phyloP scores from a whole-genome alignment of 1,139 yeast species.

The Candida gigantensis region DNA sequence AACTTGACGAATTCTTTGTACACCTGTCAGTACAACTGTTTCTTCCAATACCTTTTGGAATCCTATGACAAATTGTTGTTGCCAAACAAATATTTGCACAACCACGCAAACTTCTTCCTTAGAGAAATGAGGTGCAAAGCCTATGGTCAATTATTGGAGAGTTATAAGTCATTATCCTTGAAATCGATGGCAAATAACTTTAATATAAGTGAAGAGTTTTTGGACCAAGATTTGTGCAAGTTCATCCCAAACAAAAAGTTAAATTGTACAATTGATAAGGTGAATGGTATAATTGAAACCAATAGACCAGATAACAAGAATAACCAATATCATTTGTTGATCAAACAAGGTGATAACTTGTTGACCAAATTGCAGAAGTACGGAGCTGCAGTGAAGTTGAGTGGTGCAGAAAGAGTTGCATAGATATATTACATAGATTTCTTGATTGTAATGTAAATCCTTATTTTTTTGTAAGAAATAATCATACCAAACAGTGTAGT shows the following conservation, averaged over 20 bases:
- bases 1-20: slow-evolving; percentile 84
- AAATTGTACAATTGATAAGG: slow-evolving; percentile 94
- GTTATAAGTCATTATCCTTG: slow-evolving; percentile 86
- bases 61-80: slow-evolving; percentile 75
- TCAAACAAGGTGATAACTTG: slow-evolving; percentile 90
- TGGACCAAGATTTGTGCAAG: slow-evolving; percentile 80
- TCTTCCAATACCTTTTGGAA: slow-evolving; percentile 75
- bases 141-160: slow-evolving; percentile 89
- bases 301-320: slow-evolving; percentile 96
- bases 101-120: slow-evolving; percentile 80
- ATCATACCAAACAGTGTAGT: too few relatives aligned
- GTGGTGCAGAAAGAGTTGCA: slow-evolving; percentile 78
- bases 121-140: slow-evolving; percentile 96
- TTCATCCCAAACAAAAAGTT: slow-evolving; percentile 92
- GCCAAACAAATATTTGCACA: slow-evolving; percentile 72
- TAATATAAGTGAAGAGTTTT: slow-evolving; percentile 81
- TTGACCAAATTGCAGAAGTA: slow-evolving; percentile 94
- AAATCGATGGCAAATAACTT: slow-evolving; percentile 94
- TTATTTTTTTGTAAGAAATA: too few relatives aligned
- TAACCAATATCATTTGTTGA: slow-evolving; percentile 83
- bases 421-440: slow-evolving; percentile 8
- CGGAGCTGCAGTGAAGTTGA: slow-evolving; percentile 94
- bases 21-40: slow-evolving; percentile 82
- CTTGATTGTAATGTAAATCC: background rate
- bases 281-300: slow-evolving; percentile 93